Evolutionary conservation across 2,329 filamentous ascomycete species (phyloP), one percentile per base, ranked within the genome.

Genomic region (Xylaria digitata): DNA sequence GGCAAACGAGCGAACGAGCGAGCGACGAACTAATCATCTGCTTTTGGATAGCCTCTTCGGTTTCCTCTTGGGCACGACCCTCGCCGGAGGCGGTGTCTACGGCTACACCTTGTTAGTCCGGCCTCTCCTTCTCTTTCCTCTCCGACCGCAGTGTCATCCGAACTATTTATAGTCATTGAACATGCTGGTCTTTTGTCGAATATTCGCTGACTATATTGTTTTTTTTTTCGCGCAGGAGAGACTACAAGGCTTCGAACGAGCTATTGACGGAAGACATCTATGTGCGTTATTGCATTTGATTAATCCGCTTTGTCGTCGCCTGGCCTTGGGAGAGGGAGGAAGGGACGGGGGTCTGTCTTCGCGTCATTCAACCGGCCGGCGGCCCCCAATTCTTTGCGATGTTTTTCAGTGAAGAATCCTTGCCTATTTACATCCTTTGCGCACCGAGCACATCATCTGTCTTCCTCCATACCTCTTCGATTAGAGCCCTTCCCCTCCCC

Each of bases 241-340:
- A 98, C 81, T 98, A 97, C 85, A 93, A 94, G 82, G 86, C 94
- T 49, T 92, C 93, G 73, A 98, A 97, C 83, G 92, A 97, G 82
- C 87, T 97, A 77, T 84, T 98, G 81, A 95, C 91, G 68, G 94
- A 97, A 82, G 95, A 98, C 81, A 97, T 98, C 79, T 95, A 95
- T 82, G 95, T 97, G 87, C 81, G 93, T 90, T 73, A 77, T 72
- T 81, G 76, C 78, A 79, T 81, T 71, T 81, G 75, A 80, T 75
- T 76, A 48, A 69, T 65, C 68, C 70, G 68, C 56, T 59, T 73
- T 61, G 63, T 71, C 69, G 65, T 69, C 69, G 58, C 66, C 62
- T 69, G 37, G 46, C 61, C 59, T 60, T n/a, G 57, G 54, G 26
- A 40, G n/a, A 30, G 49, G 58, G 55, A 60, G 45, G 58, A 56